Conservation (phyloP, 1,139 yeast species). For the Casaregolazyma lundiana region DNA sequence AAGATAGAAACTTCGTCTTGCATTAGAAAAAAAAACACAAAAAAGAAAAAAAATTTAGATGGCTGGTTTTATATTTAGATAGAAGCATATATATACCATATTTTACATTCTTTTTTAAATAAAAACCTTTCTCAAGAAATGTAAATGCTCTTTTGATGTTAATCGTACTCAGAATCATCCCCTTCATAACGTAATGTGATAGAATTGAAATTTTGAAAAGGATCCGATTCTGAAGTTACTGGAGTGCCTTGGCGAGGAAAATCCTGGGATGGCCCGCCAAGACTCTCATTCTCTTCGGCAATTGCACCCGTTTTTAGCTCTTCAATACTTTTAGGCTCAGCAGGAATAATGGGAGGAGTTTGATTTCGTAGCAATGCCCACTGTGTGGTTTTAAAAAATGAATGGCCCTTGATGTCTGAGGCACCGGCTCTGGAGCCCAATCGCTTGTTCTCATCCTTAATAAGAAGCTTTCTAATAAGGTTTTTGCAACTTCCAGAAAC, state of each 20-base stretch:
- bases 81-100: background rate
- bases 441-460: constrained; percentile 83
- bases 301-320: constrained; percentile 29
- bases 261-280: constrained; percentile 5
- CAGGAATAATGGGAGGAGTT: constrained; percentile 93
- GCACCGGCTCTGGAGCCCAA: constrained; percentile 93
- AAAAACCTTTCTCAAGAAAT: constrained; percentile 1
- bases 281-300: constrained; percentile 23
- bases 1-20: background rate
- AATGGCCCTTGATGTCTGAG: constrained; percentile 84
- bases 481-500: constrained; percentile 73
- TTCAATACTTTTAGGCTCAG: constrained; percentile 58
- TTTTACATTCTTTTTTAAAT: background rate
- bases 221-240: constrained; percentile 43
- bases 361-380: constrained; percentile 94
- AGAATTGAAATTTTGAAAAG: constrained; percentile 83
- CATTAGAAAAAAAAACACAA: background rate
- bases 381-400: constrained; percentile 82
- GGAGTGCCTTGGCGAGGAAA: constrained; percentile 1
- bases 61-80: background rate
- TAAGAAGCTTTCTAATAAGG: constrained; percentile 71
- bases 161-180: constrained; percentile 6
- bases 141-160: background rate
- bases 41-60: background rate
- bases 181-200: constrained; percentile 75